Conservation (phyloP, 192 early-diverging fungal species). For the Coemansia sp. region DNA sequence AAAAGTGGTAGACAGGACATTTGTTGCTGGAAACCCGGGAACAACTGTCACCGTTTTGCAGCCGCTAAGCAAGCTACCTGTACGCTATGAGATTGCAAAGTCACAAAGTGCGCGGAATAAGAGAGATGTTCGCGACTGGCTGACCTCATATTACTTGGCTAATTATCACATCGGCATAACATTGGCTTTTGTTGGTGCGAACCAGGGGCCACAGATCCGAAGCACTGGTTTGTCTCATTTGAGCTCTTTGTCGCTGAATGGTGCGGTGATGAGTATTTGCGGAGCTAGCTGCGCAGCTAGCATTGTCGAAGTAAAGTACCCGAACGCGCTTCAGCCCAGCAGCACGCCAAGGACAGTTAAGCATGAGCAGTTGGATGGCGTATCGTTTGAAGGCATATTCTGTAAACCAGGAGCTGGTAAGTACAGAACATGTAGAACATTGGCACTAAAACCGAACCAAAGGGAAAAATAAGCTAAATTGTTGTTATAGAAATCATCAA, state of each 20-base stretch:
- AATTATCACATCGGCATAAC: slow-evolving; percentile 23
- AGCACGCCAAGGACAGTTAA: neutral
- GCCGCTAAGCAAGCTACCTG: slow-evolving; percentile 35
- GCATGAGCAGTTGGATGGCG: slow-evolving; percentile 1
- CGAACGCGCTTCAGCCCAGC: neutral
- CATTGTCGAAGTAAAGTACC: neutral
- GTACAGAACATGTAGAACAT: neutral
- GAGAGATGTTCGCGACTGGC: slow-evolving; percentile 26
- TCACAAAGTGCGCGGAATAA: slow-evolving; percentile 30
- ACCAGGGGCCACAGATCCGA: neutral
- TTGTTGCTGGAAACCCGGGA: slow-evolving; percentile 27
- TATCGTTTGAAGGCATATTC: slow-evolving; percentile 37
- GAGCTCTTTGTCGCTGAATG: slow-evolving; percentile 8
- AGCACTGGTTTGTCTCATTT: neutral
- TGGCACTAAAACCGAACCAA: neutral
- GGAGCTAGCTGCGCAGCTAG: slow-evolving; percentile 3
- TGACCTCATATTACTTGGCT: slow-evolving; percentile 22
- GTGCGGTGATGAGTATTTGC: slow-evolving; percentile 17
- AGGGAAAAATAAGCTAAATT: neutral
- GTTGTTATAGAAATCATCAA: neutral
- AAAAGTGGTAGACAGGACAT: neutral
- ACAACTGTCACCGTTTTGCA: slow-evolving; percentile 36
- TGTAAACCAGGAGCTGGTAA: neutral
- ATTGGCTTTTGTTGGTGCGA: slow-evolving; percentile 10
- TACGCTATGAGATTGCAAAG: slow-evolving; percentile 34